Evolutionary conservation across 495 filamentous ascomycete genomes (phyloP).

Genomic region (Trichocladium antarcticum): DNA sequence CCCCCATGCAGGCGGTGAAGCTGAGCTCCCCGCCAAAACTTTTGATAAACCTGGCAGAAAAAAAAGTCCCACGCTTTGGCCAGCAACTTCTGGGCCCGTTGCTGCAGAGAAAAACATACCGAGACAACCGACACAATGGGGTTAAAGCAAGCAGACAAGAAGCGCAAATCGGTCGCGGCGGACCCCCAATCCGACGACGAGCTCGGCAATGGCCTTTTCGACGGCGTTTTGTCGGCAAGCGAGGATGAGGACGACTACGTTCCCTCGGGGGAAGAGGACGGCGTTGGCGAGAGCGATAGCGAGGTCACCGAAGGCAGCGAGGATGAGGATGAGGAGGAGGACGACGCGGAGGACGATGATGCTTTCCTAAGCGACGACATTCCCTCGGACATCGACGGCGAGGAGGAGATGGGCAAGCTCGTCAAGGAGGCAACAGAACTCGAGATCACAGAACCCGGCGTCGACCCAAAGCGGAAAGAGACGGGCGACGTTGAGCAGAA

Average conservation of each 20-base stretch:
- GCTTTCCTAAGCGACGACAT: constrained; percentile 48
- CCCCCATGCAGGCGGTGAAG: constrained; percentile 15
- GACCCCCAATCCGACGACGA: constrained; percentile 28
- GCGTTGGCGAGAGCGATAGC: constrained; percentile 18
- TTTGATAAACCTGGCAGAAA: constrained; percentile 22
- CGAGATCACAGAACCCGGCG: constrained; percentile 25
- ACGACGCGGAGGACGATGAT: constrained; percentile 41
- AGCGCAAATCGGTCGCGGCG: constrained; percentile 34
- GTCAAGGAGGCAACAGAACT: constrained; percentile 15
- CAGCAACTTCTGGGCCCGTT: constrained; percentile 13
- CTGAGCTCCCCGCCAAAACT: constrained; percentile 14
- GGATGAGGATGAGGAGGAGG: constrained; percentile 4
- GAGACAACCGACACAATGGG: constrained; percentile 27
- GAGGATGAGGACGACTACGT: constrained; percentile 23
- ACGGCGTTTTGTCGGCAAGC: constrained; percentile 27
- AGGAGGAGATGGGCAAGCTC: constrained; percentile 26
- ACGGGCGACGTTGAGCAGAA: constrained; percentile 38
- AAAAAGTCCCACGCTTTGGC: constrained; percentile 17
- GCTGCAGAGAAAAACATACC: constrained; percentile 13
- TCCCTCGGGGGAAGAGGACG: constrained; percentile 12
- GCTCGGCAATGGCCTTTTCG: constrained; percentile 21
- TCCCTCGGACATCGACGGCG: constrained; percentile 43
- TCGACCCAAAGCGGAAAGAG: constrained; percentile 23
- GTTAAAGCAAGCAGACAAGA: constrained; percentile 28
- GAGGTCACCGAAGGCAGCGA: constrained; percentile 12